phyloP scores from a whole-genome alignment of 1,284 basidiomycete species.

The Ganoderma boninense region DNA sequence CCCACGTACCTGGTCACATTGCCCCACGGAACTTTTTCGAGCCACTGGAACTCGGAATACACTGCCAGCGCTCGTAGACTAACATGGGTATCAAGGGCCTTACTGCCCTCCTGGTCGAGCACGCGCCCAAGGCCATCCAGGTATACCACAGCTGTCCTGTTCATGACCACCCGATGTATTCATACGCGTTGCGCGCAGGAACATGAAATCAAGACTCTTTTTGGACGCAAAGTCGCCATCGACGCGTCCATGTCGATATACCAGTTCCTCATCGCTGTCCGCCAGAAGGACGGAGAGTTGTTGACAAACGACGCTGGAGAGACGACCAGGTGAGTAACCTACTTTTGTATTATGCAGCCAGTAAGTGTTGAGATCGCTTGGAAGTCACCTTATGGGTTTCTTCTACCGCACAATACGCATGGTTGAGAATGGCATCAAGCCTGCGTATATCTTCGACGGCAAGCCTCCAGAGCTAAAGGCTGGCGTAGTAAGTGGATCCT shows the following conservation, averaged over 20 bases:
- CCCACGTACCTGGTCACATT: neutral
- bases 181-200: constrained; percentile 54
- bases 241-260: constrained; percentile 97
- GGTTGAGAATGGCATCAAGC: constrained; percentile 99
- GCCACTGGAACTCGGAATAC: neutral
- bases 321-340: constrained; percentile 73
- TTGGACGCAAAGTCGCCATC: constrained; percentile 98
- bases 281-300: constrained; percentile 96
- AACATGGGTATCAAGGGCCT: constrained; percentile 92
- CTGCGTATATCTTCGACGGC: constrained; percentile 98
- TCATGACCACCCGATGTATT: neutral
- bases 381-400: constrained; percentile 95
- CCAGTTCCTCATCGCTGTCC: constrained; percentile 97
- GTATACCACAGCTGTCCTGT: constrained; percentile 35
- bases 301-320: constrained; percentile 97
- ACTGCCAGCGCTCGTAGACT: neutral
- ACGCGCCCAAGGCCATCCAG: constrained; percentile 87
- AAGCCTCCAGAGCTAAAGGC: constrained; percentile 98
- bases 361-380: neutral
- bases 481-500: constrained; percentile 79
- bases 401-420: constrained; percentile 98
- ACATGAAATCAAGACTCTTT: constrained; percentile 96
- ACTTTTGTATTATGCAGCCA: too few species aligned
- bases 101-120: constrained; percentile 88
- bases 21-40: neutral